Base-by-base conservation (phyloP, 306 rosid genomes). In the Albizia julibrissin region DNA sequence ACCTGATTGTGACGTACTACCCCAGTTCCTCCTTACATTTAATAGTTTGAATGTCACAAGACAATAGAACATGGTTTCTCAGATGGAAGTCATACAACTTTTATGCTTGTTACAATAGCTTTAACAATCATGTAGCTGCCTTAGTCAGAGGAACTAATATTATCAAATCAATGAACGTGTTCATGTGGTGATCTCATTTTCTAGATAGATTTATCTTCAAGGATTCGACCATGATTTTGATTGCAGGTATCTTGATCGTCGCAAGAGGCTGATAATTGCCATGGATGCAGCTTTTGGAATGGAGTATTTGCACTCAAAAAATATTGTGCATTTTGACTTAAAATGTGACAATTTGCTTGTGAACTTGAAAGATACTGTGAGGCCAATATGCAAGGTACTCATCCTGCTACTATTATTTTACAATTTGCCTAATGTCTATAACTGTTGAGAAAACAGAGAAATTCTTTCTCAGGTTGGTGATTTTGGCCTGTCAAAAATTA, bases 251-350 rank as follows among this genome's bases (percentile, higher is more conserved):
- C 91, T 94, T 64, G 98, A 94, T 86, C 92, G 92, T 79, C 95
- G 98, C 61, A 94, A 92, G 90, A 84, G 93, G 73, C 87, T 94
- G 83, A 89, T 94, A 69, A 94, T 94, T 87, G 97, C 98, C 47
- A 94, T 92, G 97, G 98, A 94, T 83, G 98, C 97, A 49, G 97
- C 98, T 58, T 92, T 94, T 86, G 98, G 98, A 84, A 94, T 94
- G 98, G 98, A 94, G 79, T 94, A 94, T 83, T 79, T 94, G 89
- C 98, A 94, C 77, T 88, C 94, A 19, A 94, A 92, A 88, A 94
- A 92, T 76, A 94, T 90, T 62, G 98, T 94, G 80, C 98, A 94
- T 85, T 94, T 94, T 34, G 98, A 94, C 89, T 87, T 94, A 81
- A 94, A 94, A 83, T 92, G 98, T 46, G 98, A 94, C 90, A 94